Evolutionary conservation across 1,284 basidiomycete species (phyloP).

Genomic region (Schizopora paradoxa): DNA sequence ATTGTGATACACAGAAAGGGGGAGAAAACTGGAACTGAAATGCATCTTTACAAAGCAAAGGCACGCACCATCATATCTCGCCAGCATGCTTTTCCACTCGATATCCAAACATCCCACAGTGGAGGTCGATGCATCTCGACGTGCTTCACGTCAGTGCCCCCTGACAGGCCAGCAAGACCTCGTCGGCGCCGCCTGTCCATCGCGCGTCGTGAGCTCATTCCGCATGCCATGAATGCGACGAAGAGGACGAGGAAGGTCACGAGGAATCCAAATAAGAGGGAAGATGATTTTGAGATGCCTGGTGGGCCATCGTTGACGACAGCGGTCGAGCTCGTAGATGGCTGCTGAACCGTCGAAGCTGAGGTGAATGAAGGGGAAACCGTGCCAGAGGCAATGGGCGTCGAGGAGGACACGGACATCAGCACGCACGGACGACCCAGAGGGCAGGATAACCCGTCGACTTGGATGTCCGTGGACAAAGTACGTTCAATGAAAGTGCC

Average conservation of each 20-base stretch:
- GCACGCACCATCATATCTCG: conserved; percentile 12
- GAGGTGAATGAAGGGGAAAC: too few species aligned
- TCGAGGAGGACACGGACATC: too few species aligned
- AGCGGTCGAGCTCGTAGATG: too few species aligned
- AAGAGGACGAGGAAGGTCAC: conserved; percentile 56
- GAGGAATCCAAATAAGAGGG: conserved; percentile 49
- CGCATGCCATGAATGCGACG: conserved; percentile 52
- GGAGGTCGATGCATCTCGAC: conserved; percentile 3
- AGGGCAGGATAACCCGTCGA: too few species aligned
- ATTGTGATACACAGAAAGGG: too few species aligned
- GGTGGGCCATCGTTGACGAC: too few species aligned
- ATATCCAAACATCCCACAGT: conserved; percentile 11
- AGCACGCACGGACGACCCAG: too few species aligned
- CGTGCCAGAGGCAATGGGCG: too few species aligned
- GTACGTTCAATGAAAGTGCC: too few species aligned
- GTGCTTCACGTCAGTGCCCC: background rate
- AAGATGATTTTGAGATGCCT: conserved; percentile 17
- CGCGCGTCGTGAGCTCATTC: conserved; percentile 40
- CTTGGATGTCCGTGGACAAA: too few species aligned
- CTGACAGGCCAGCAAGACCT: background rate
- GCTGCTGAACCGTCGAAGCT: too few species aligned
- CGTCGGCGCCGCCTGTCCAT: conserved; percentile 2
- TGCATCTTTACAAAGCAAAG: background rate
- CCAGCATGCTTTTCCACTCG: conserved; percentile 6
- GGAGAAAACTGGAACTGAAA: background rate